phyloP scores from a whole-genome alignment of 257 asterid genomes.

The Solanum pinnatisectum region DNA sequence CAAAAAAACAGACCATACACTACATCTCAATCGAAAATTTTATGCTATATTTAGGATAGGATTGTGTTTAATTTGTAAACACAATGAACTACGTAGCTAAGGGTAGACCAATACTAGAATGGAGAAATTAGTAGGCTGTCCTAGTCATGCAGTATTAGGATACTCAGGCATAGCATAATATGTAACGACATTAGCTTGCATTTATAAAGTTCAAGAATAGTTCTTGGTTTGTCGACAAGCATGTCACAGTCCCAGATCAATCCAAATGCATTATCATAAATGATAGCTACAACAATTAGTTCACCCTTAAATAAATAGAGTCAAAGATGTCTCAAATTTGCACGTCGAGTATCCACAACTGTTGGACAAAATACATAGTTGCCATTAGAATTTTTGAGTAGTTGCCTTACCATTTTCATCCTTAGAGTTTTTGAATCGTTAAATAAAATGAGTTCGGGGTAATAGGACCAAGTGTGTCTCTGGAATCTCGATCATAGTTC shows the following conservation, averaged over 20 bases:
- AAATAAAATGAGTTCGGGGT: too few species aligned
- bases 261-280: conserved; percentile 57
- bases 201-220: neutral
- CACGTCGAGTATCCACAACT: conserved; percentile 35
- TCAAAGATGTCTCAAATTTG: conserved; percentile 58
- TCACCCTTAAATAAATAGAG: conserved; percentile 5
- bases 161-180: neutral
- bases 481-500: too few species aligned
- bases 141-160: neutral
- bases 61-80: too few species aligned
- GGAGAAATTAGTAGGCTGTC: neutral
- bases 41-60: too few species aligned
- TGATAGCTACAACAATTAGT: conserved; percentile 65
- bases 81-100: neutral
- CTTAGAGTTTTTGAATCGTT: neutral
- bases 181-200: neutral
- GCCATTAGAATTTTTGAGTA: conserved; percentile 40
- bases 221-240: conserved; percentile 51
- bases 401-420: conserved; percentile 40
- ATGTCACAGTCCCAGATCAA: conserved; percentile 99
- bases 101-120: neutral
- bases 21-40: too few species aligned
- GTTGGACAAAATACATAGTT: conserved; percentile 53
- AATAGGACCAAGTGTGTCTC: too few species aligned
- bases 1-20: too few species aligned